Percentiles rank a stretch among this genome's conserved stretches.
phyloP scores from a whole-genome alignment of 2,329 filamentous ascomycete genomes.

The Aspergillus jensenii region DNA sequence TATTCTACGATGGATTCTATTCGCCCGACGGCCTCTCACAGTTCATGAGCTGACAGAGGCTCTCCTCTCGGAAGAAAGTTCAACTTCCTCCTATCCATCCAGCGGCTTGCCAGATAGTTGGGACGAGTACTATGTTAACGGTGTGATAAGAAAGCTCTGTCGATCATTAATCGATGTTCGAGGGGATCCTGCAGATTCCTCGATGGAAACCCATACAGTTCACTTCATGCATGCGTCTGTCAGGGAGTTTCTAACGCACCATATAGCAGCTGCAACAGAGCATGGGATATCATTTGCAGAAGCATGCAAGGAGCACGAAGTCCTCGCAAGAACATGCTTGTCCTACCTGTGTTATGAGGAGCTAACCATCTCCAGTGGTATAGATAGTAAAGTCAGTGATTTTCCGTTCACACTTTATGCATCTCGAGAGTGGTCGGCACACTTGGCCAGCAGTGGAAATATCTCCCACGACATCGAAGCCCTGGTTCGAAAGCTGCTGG shows the following conservation, averaged over 20 bases:
- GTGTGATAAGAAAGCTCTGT: neutral
- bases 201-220: neutral
- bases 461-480: neutral
- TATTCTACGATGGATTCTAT: neutral
- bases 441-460: neutral
- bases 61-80: neutral
- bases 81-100: neutral
- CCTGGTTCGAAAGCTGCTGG: neutral
- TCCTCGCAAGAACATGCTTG: neutral
- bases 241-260: neutral
- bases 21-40: neutral
- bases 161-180: neutral
- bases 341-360: neutral
- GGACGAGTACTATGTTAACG: neutral
- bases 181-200: too few species aligned
- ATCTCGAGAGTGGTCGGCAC: neutral
- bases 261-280: neutral
- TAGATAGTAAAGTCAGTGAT: neutral
- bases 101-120: too few species aligned
- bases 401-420: neutral
- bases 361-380: neutral
- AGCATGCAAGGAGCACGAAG: neutral
- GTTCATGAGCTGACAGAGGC: neutral
- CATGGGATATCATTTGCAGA: neutral
- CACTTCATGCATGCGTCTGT: neutral